Percentiles rank a stretch among this genome's conserved stretches.
Conservation (phyloP, 345 rosid genomes). For the Triadica sebifera region DNA sequence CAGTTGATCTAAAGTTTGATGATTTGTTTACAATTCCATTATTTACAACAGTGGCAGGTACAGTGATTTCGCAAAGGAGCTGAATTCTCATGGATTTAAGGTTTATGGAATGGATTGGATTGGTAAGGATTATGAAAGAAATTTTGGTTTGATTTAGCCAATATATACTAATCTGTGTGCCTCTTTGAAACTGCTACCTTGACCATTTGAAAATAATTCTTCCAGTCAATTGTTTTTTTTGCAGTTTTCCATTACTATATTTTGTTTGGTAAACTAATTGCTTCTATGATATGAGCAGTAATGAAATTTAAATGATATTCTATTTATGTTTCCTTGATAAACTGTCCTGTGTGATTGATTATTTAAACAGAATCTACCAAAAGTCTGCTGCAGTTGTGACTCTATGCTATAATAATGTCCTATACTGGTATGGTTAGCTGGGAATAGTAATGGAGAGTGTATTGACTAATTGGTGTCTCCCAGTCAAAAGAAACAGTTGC, state of each 20-base stretch:
- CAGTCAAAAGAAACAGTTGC: no score
- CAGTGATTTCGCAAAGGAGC: constrained; percentile 26
- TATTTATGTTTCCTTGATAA: background rate
- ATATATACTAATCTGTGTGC: background rate
- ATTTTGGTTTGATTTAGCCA: background rate
- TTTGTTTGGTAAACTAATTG: background rate
- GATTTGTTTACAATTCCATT: constrained; percentile 9
- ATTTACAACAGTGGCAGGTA: constrained; percentile 27
- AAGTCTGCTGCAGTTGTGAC: background rate
- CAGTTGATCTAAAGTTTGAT: background rate
- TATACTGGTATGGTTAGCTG: background rate
- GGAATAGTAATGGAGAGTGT: background rate
- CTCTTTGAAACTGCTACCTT: background rate
- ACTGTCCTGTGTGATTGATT: background rate
- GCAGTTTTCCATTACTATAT: background rate
- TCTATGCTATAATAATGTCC: background rate
- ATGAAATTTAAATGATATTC: background rate
- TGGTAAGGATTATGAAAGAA: constrained; percentile 23
- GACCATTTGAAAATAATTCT: background rate
- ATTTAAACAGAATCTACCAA: background rate
- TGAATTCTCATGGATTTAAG: constrained; percentile 29
- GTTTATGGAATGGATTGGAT: constrained; percentile 40
- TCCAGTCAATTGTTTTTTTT: background rate
- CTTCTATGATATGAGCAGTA: background rate
- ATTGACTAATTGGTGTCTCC: background rate